phyloP scores from a whole-genome alignment of 441 rosid genomes.

The Populus tomentosa region DNA sequence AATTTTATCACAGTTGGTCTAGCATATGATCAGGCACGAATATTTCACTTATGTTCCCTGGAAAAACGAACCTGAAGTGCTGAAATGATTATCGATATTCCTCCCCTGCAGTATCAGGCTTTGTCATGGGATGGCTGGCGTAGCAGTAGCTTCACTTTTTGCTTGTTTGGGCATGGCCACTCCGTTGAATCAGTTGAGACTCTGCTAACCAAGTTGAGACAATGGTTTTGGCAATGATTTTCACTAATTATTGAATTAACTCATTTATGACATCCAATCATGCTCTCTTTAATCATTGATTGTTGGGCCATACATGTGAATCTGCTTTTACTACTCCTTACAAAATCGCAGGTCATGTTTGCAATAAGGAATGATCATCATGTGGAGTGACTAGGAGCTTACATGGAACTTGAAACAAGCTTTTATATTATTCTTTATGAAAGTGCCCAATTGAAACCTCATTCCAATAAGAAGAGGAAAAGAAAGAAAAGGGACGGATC shows the following conservation, averaged over 20 bases:
- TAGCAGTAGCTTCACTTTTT: neutral
- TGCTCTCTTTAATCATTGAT: neutral
- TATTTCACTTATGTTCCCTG: neutral
- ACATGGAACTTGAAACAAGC: neutral
- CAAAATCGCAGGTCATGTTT: constrained; percentile 14
- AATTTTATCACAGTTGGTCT: too few relatives aligned
- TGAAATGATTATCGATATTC: neutral
- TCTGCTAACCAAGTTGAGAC: neutral
- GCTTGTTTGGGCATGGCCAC: neutral
- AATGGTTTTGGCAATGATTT: neutral
- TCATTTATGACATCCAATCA: neutral
- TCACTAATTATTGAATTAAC: neutral
- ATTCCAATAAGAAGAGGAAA: neutral
- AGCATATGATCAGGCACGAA: too few relatives aligned
- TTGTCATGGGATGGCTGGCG: neutral
- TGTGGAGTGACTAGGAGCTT: constrained; percentile 2
- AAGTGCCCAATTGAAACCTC: neutral
- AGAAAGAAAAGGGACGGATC: neutral
- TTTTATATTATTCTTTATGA: neutral
- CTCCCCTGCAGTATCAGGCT: neutral
- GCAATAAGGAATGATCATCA: neutral
- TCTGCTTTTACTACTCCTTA: constrained; percentile 2
- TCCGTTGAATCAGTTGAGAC: neutral
- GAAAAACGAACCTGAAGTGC: neutral
- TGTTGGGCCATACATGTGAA: neutral